These are phyloP conservation scores for Bauhinia variegata DNA, from an alignment of 306 rosid genomes.

Conservation along the genomic window DNA sequence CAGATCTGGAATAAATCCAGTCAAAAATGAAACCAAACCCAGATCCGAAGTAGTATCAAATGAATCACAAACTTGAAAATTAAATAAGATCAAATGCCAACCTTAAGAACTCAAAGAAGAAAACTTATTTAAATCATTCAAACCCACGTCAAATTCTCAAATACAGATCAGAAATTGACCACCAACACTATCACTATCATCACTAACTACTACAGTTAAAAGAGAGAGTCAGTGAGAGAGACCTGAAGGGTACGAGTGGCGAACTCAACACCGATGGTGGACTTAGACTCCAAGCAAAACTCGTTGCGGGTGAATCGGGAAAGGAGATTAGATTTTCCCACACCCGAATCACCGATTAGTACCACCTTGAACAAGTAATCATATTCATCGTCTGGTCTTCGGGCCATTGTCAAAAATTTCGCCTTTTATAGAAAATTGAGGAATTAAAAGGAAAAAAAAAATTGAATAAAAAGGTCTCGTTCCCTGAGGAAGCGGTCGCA, in stretches of 20 bases:
- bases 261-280: slow-evolving; percentile 96
- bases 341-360: slow-evolving; percentile 92
- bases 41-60: slow-evolving; percentile 27
- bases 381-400: slow-evolving; percentile 85
- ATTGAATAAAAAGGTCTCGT: background rate
- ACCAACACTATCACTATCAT: background rate
- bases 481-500: slow-evolving; percentile 6
- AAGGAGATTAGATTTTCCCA: slow-evolving; percentile 90
- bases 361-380: slow-evolving; percentile 94
- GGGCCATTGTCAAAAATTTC: slow-evolving; percentile 44
- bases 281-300: slow-evolving; percentile 90
- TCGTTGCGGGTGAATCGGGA: slow-evolving; percentile 99
- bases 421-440: background rate
- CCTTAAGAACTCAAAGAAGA: background rate
- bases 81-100: slow-evolving; percentile 1
- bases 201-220: background rate
- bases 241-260: slow-evolving; percentile 97
- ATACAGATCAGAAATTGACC: background rate
- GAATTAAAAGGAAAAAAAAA: background rate
- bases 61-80: background rate
- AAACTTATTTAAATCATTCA: background rate
- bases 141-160: background rate
- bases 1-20: slow-evolving; percentile 21
- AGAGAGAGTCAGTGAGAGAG: slow-evolving; percentile 14
- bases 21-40: background rate